These are phyloP conservation scores for Scutellaria barbata DNA, from an alignment of 257 asterid species.

Conservation along the genomic window DNA sequence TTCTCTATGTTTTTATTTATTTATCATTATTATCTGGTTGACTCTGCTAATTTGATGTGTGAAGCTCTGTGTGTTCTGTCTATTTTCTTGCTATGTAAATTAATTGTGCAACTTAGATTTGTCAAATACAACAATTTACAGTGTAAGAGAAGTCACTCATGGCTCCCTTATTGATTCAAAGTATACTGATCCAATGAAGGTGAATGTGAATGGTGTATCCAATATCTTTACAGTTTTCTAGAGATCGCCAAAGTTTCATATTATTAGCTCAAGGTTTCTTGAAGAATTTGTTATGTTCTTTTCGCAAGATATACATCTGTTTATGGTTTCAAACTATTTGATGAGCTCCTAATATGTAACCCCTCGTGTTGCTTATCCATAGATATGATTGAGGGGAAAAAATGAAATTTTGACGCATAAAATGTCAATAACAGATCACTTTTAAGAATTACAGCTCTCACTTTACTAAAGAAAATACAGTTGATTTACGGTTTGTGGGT, in stretches of 20 bases:
- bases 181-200: conserved; percentile 23
- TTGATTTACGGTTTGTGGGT: too few species aligned
- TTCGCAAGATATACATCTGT: not conserved
- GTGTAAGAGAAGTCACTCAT: not conserved
- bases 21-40: not conserved
- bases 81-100: not conserved
- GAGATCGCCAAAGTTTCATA: not conserved
- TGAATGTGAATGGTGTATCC: conserved; percentile 20
- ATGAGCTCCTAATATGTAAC: not conserved
- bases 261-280: not conserved
- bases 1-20: not conserved
- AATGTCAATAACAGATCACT: too few species aligned
- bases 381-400: not conserved
- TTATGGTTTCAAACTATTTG: not conserved
- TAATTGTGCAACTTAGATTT: not conserved
- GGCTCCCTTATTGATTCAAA: not conserved
- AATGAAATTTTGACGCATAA: too few species aligned
- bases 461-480: too few species aligned
- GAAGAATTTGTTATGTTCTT: not conserved
- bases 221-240: not conserved
- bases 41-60: not conserved
- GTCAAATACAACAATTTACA: not conserved
- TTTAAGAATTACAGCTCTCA: too few species aligned
- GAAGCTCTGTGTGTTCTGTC: not conserved
- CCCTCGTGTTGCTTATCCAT: not conserved